Evolutionary conservation across 192 early-diverging fungal genomes (phyloP).

Genomic region (Gonapodya sp.): DNA sequence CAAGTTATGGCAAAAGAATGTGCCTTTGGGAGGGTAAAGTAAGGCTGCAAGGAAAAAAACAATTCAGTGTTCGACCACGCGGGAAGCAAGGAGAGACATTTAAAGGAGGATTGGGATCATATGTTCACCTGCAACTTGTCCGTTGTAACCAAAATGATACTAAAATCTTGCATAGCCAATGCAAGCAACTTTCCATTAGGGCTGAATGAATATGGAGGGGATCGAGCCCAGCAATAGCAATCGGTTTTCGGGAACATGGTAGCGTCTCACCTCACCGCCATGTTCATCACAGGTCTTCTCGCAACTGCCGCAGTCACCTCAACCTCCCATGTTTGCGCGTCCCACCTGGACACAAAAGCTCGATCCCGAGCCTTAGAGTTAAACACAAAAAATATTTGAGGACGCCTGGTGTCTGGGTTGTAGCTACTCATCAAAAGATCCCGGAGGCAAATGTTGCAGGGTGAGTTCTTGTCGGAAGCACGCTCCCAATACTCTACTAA

Average conservation of each 20-base stretch:
- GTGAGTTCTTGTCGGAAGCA: not conserved
- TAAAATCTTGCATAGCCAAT: not conserved
- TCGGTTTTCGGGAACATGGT: not conserved
- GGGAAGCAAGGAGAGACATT: not conserved
- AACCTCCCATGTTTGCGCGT: not conserved
- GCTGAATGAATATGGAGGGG: not conserved
- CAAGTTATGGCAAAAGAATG: constrained; percentile 1
- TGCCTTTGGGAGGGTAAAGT: not conserved
- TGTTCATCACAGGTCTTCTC: not conserved
- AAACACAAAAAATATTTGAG: not conserved
- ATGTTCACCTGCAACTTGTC: not conserved
- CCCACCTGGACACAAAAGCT: constrained; percentile 5
- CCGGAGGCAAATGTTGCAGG: not conserved
- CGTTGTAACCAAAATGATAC: not conserved
- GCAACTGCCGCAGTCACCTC: not conserved
- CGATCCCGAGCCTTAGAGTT: not conserved
- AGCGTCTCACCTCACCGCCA: not conserved
- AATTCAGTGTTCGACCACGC: not conserved
- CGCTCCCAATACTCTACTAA: not conserved
- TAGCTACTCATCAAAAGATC: not conserved
- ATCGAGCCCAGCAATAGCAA: too few species aligned
- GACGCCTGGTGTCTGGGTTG: not conserved
- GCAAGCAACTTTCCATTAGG: not conserved
- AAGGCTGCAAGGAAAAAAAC: not conserved
- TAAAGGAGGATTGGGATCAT: not conserved